Percentiles rank a stretch among this genome's conserved stretches.
phyloP scores from a whole-genome alignment of 768 basidiomycete genomes.

The Boletus sensibilis region DNA sequence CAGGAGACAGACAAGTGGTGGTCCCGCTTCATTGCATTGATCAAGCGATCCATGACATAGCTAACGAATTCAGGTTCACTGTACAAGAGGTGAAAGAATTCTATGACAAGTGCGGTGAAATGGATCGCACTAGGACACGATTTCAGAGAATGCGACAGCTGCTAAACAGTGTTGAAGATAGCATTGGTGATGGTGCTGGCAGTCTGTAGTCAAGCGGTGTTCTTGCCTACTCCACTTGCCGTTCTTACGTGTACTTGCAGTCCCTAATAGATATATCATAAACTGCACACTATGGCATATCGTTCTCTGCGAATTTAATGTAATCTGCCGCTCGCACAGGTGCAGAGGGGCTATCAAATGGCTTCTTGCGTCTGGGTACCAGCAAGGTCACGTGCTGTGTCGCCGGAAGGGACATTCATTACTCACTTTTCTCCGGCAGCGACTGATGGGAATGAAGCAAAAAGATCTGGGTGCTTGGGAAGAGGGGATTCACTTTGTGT shows the following conservation, averaged over 20 bases:
- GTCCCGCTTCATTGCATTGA: slow-evolving; percentile 60
- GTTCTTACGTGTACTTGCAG: neutral
- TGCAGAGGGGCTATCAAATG: slow-evolving; percentile 77
- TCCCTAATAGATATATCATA: slow-evolving; percentile 1
- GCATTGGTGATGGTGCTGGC: slow-evolving; percentile 7
- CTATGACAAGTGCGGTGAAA: slow-evolving; percentile 71
- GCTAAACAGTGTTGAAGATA: slow-evolving; percentile 30
- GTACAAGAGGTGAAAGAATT: slow-evolving; percentile 75
- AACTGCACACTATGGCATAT: slow-evolving; percentile 34
- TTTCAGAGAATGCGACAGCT: slow-evolving; percentile 67
- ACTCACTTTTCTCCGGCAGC: slow-evolving; percentile 93
- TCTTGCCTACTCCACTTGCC: neutral
- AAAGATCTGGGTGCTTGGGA: slow-evolving; percentile 95
- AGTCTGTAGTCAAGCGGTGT: slow-evolving; percentile 4
- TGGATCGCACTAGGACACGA: slow-evolving; percentile 59
- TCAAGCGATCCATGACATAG: slow-evolving; percentile 63
- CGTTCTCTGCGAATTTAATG: slow-evolving; percentile 64
- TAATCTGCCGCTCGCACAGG: slow-evolving; percentile 71
- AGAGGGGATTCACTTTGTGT: slow-evolving; percentile 78
- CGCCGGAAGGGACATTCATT: neutral
- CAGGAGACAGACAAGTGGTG: slow-evolving; percentile 7
- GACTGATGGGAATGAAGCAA: slow-evolving; percentile 92
- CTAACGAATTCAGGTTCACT: slow-evolving; percentile 67
- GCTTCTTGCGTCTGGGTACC: slow-evolving; percentile 63
- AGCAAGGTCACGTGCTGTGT: slow-evolving; percentile 6